Conservation (phyloP, 257 asterid genomes). For the Fraxinus americana region DNA sequence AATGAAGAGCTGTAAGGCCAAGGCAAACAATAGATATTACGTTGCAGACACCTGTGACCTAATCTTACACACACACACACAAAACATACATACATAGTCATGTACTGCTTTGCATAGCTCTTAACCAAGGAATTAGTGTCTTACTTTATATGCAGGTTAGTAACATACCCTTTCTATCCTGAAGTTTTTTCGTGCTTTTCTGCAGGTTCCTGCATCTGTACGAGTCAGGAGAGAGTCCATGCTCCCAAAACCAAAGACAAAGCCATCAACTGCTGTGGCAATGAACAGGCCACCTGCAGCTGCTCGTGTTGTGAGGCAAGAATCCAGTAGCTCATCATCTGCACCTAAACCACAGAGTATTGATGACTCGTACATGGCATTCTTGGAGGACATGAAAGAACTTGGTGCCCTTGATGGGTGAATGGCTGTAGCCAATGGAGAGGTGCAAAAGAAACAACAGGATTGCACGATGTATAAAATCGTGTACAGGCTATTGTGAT, state of each 20-base stretch:
- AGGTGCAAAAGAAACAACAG: neutral
- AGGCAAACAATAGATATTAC: neutral
- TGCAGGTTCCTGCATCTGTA: constrained; percentile 93
- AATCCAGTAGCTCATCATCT: constrained; percentile 38
- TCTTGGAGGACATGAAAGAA: constrained; percentile 93
- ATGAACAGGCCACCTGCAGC: constrained; percentile 47
- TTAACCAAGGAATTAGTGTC: neutral
- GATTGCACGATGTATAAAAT: neutral
- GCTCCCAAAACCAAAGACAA: constrained; percentile 67
- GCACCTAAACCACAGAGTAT: constrained; percentile 69
- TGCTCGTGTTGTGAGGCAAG: constrained; percentile 47
- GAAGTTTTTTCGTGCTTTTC: neutral
- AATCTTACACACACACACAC: no score
- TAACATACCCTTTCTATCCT: neutral
- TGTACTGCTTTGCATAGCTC: neutral
- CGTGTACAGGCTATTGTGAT: neutral
- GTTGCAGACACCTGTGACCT: no score
- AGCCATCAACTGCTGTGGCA: constrained; percentile 37
- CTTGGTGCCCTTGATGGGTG: constrained; percentile 84
- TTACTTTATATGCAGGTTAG: neutral
- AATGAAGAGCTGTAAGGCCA: neutral
- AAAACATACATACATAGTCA: no score
- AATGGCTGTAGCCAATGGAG: constrained; percentile 12
- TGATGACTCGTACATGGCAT: constrained; percentile 89
- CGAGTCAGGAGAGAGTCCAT: constrained; percentile 84